Evolutionary conservation across 1,284 basidiomycete species (phyloP), one percentile per base, ranked within the genome.

Genomic region (Cerrena zonata): DNA sequence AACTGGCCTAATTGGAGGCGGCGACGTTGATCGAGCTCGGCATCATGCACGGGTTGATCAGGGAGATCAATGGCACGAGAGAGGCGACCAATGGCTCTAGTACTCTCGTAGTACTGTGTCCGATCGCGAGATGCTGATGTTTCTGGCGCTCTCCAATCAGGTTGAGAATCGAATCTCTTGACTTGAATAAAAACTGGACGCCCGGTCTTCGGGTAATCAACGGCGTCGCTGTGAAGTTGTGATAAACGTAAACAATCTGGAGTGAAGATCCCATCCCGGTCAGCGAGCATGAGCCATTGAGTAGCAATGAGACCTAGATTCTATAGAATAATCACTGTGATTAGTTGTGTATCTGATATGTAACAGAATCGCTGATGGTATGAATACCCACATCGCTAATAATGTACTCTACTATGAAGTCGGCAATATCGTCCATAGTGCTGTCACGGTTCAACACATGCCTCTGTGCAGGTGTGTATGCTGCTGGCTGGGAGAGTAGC

Each of bases 401-500:
- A 57, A 89, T 86, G 53, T 87, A 92, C 56, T 90, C 80, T 19
- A 89, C 77, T 22, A 92, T 72, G 60, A 91, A 92, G 53, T 89
- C 75, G 50, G 81, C 84, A 2, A 91, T 79, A 56, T 91, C 88
- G 2, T 82, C 71, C 5, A 89, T 77, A 0, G 74, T 80, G 53
- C 80, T 79, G 2, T 76, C 69, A 23, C 76, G 70, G 2, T 76
- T 72, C 1, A 89, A 67, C 4, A 62, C 66, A 34, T 46, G 5
- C 56, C 67, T 77, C 10, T 62, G 58, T 0, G 77, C 78, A 1
- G 78, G 67, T 10, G 64, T 58, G 55, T 88, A 88, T 18, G 65
- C 62, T 2, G 77, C 83, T 4, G 86, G 76, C 10, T 49, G 12
- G 36, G 62, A 63, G 2, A 58, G 67, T 5, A 47, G 44, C 3